A percentile compares a stretch with the other conserved stretches of the same genome.
Conservation (phyloP, 2,329 filamentous ascomycete species). For the Lasiodiplodia gonubiensis region DNA sequence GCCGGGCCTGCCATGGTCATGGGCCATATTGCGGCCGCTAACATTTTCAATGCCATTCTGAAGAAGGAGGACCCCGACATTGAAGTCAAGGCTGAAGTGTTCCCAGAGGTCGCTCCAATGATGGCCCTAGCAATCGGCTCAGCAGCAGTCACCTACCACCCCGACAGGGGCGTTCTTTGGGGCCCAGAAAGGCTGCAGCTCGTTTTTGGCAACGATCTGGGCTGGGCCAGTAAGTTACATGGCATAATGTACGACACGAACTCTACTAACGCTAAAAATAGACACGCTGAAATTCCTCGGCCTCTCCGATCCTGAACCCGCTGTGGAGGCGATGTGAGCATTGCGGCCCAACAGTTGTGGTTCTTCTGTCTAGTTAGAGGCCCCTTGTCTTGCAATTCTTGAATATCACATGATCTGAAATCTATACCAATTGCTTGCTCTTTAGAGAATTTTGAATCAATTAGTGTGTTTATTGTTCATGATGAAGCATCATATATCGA, state of each 20-base stretch:
- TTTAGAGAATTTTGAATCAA: no score
- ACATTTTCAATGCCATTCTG: conserved; percentile 51
- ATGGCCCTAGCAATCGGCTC: conserved; percentile 76
- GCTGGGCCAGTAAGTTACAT: conserved; percentile 59
- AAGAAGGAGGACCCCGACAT: conserved; percentile 39
- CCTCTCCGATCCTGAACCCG: conserved; percentile 8
- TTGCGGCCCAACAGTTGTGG: no score
- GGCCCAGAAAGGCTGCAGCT: conserved; percentile 67
- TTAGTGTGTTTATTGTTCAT: no score
- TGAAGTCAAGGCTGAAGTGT: conserved; percentile 35
- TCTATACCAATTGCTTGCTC: neutral
- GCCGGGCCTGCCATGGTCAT: conserved; percentile 77
- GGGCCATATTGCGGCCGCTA: conserved; percentile 69
- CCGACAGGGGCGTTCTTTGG: conserved; percentile 61
- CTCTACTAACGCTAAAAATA: neutral
- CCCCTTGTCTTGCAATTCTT: neutral
- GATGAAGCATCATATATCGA: no score
- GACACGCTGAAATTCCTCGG: conserved; percentile 12
- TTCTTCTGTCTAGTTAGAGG: neutral
- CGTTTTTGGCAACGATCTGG: conserved; percentile 73
- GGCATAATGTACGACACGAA: no score
- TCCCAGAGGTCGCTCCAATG: conserved; percentile 61
- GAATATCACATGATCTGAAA: neutral
- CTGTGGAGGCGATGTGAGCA: neutral
- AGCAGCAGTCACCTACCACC: conserved; percentile 68